Conservation (phyloP, 78 protist species). For the Trichosphaerium sp. region DNA sequence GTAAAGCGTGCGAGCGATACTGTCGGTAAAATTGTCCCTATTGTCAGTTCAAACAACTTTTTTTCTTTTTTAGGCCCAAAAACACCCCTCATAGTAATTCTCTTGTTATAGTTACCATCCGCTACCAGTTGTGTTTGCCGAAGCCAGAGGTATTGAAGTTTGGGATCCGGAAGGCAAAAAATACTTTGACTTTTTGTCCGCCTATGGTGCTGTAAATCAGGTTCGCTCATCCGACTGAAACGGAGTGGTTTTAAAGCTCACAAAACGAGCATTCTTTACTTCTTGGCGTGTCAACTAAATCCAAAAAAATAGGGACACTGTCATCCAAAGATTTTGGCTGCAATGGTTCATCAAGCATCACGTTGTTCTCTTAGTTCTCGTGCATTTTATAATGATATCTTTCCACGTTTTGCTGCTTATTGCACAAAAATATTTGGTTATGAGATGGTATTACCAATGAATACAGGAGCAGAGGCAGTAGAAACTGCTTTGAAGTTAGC, state of each 20-base stretch:
- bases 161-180: slow-evolving; percentile 88
- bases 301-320: too few species aligned
- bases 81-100: not conserved
- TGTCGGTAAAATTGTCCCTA: not conserved
- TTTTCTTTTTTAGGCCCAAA: too few species aligned
- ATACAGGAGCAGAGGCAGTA: slow-evolving; percentile 93
- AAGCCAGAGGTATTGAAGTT: slow-evolving; percentile 79
- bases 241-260: too few species aligned
- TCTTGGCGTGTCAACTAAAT: too few species aligned
- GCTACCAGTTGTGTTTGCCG: slow-evolving; percentile 86
- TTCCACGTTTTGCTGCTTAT: slow-evolving; percentile 54
- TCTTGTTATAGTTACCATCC: slow-evolving; percentile 81
- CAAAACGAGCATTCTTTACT: too few species aligned
- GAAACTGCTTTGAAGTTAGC: slow-evolving; percentile 94
- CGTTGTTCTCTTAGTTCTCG: slow-evolving; percentile 80
- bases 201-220: slow-evolving; percentile 94
- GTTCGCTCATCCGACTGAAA: too few species aligned
- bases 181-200: slow-evolving; percentile 88
- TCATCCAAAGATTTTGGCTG: slow-evolving; percentile 81
- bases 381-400: slow-evolving; percentile 87
- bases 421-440: slow-evolving; percentile 67
- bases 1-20: not conserved
- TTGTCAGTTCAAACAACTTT: not conserved
- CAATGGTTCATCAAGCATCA: slow-evolving; percentile 69
- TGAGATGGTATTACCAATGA: slow-evolving; percentile 91